Conservation (phyloP, 2,329 filamentous ascomycete species). For the Nemania sp. region DNA sequence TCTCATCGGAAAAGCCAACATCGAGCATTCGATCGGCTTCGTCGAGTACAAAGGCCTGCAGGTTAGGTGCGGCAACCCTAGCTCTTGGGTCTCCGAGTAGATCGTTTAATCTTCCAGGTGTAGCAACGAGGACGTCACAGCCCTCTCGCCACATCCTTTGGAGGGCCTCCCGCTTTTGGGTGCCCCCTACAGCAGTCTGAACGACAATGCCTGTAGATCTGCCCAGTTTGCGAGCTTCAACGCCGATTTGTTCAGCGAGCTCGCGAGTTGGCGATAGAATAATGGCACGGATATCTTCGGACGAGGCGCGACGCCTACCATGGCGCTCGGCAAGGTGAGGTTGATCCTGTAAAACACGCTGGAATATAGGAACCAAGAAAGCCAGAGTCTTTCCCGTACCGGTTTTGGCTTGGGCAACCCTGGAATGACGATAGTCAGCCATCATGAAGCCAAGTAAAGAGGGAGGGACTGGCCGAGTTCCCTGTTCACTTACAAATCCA, state of each 20-base stretch:
- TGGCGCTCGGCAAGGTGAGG: conserved; percentile 58
- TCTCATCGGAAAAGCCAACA: conserved; percentile 77
- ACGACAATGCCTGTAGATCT: conserved; percentile 67
- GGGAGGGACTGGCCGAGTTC: neutral
- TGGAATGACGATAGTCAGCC: conserved; percentile 40
- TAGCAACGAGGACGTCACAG: conserved; percentile 88
- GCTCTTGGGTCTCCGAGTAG: conserved; percentile 69
- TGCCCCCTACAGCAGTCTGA: conserved; percentile 88
- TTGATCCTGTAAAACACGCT: conserved; percentile 72
- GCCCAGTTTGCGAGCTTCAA: conserved; percentile 74
- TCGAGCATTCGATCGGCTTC: conserved; percentile 99
- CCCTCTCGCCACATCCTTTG: conserved; percentile 70
- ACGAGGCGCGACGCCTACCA: conserved; percentile 40
- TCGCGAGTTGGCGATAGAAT: conserved; percentile 81
- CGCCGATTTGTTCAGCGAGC: conserved; percentile 78
- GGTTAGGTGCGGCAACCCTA: conserved; percentile 72
- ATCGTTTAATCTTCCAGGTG: conserved; percentile 85
- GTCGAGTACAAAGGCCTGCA: conserved; percentile 92
- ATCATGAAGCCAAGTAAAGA: conserved; percentile 28
- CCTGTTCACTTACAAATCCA: conserved; percentile 74
- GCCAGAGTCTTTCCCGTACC: conserved; percentile 96
- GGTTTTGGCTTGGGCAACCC: conserved; percentile 92
- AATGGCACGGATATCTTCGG: conserved; percentile 68
- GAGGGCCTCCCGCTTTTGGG: conserved; percentile 73
- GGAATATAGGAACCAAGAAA: conserved; percentile 84